Conservation (phyloP, 202 grass and related monocot genomes). For the Brachypodium distachyon region DNA sequence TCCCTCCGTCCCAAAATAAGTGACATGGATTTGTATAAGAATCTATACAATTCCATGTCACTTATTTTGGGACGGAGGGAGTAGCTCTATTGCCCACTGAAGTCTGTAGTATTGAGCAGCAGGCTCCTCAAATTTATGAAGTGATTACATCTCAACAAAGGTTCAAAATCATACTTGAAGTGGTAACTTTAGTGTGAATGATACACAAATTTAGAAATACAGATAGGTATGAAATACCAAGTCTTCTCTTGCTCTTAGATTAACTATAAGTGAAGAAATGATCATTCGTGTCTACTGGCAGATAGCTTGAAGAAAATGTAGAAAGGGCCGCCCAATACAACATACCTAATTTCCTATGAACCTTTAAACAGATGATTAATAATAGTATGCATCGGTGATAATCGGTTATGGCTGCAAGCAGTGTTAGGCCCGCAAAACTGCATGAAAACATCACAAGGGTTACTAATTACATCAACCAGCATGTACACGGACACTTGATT, state of each 20-base stretch:
- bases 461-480: too few species aligned
- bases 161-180: background rate
- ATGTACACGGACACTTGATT: too few species aligned
- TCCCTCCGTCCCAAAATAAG: too few species aligned
- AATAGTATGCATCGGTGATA: background rate
- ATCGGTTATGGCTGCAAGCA: too few species aligned
- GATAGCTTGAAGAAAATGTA: background rate
- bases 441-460: too few species aligned
- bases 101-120: background rate
- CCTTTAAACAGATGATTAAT: background rate
- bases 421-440: too few species aligned
- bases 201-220: background rate
- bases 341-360: background rate
- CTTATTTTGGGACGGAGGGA: too few species aligned
- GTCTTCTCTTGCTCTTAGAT: background rate
- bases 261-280: background rate
- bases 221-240: background rate
- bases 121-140: background rate
- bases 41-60: too few species aligned
- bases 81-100: background rate
- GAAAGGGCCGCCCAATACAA: background rate
- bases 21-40: too few species aligned
- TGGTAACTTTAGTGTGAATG: background rate
- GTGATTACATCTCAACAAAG: background rate
- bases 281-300: background rate